phyloP scores from a whole-genome alignment of 495 filamentous ascomycete genomes.

The Polyplosphaeria fusca region DNA sequence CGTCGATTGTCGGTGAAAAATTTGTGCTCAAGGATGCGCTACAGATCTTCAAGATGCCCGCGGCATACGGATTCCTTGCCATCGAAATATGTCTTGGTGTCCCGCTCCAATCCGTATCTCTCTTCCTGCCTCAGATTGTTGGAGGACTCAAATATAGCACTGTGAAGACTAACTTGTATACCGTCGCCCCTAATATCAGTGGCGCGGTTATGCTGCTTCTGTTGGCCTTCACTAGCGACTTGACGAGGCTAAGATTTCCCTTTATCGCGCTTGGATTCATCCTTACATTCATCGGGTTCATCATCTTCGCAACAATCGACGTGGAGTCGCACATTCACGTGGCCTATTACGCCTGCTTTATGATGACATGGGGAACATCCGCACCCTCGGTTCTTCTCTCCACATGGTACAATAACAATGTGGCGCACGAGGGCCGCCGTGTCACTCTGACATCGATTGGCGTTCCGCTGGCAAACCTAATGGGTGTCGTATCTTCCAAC shows the following conservation, averaged over 20 bases:
- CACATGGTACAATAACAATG: constrained; percentile 60
- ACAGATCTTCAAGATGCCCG: constrained; percentile 60
- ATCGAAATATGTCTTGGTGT: constrained; percentile 77
- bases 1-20: constrained; percentile 66
- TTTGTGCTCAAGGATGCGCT: constrained; percentile 65
- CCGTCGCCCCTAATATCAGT: constrained; percentile 63
- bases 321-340: constrained; percentile 56
- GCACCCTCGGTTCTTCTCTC: constrained; percentile 55
- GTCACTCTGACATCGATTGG: constrained; percentile 69
- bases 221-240: constrained; percentile 65
- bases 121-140: constrained; percentile 76
- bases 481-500: constrained; percentile 72
- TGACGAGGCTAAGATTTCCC: constrained; percentile 62
- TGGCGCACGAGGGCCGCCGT: constrained; percentile 69
- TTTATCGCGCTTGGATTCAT: constrained; percentile 71
- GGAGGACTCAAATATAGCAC: constrained; percentile 58
- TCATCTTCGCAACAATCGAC: constrained; percentile 70
- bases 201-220: constrained; percentile 68
- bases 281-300: constrained; percentile 71
- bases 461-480: constrained; percentile 75
- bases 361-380: constrained; percentile 76
- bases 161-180: constrained; percentile 74
- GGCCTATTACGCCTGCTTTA: constrained; percentile 75
- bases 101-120: constrained; percentile 64
- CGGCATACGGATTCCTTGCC: constrained; percentile 59